Base-by-base conservation (phyloP, 805 yeast species). In the Wickerhamomyces sydowiorum region DNA sequence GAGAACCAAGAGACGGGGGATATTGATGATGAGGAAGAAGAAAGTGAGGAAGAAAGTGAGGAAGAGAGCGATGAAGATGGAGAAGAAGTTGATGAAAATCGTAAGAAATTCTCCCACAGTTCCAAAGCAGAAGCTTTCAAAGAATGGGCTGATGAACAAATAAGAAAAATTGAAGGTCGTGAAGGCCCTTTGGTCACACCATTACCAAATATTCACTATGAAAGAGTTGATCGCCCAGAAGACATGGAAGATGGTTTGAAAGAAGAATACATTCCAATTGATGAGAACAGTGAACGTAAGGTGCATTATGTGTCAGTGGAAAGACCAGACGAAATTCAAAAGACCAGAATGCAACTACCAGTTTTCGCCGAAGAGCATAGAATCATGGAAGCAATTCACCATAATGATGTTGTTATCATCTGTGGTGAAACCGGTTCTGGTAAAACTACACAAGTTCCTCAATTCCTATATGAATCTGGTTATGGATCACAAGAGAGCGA, bases 381-480 rank as follows among this genome's bases (percentile, higher is more conserved):
- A 42, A 86, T 93, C 38, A 88, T 93, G 97, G 99, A 93, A 60
- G 96, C 96, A 1, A 76, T 93, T 39, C 86, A 86, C 58, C 95
- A 91, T 55, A 86, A 91, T 56, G 96, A 90, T 54, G 84, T 91
- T 46, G 80, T 90, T 0, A 82, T 93, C 13, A 73, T 93, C 21
- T 91, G 97, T 67, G 99, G 99, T 71, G 98, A 90, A 54, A 93
- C 99, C 1, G 99, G 99, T 53, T 89, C 97, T 3, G 99, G 99
- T 64, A 93, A 93, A 61, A 93, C 99, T 1, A 93, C 99, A 0
- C 99, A 93, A 64, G 90, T 93, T 5, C 99, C 99, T 0, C 99
- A 93, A 60, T 93, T 93, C 56, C 64, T 93, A 36, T 88, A 80
- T 57, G 99, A 93, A 63, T 78, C 96, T 1, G 98, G 98, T 1